Evolutionary conservation across 345 rosid species (phyloP).

Genomic region (Populus ilicifolia): DNA sequence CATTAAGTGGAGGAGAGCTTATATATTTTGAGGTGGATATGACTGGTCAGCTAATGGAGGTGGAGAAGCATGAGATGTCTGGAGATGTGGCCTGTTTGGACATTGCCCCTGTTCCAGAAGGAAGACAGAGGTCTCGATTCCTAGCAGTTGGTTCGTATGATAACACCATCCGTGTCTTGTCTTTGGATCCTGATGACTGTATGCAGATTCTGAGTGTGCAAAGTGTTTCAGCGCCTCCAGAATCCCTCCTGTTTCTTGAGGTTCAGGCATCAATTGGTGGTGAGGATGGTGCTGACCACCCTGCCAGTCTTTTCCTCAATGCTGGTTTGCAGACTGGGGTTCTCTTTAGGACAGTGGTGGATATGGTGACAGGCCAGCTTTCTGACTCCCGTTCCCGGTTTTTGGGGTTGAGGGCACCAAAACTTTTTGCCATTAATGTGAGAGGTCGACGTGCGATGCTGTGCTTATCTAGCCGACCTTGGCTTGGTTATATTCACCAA

Average conservation of each 20-base stretch:
- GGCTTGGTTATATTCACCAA: constrained; percentile 98
- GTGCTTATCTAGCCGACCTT: constrained; percentile 92
- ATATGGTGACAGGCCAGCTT: constrained; percentile 97
- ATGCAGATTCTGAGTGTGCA: constrained; percentile 94
- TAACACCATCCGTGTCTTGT: constrained; percentile 80
- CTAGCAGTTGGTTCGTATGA: constrained; percentile 98
- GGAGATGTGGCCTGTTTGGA: constrained; percentile 99
- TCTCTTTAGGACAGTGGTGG: constrained; percentile 89
- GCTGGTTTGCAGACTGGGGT: constrained; percentile 95
- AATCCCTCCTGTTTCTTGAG: constrained; percentile 95
- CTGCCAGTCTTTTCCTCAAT: constrained; percentile 93
- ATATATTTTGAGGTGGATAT: constrained; percentile 94
- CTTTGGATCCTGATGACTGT: constrained; percentile 97
- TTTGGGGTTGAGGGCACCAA: constrained; percentile 88
- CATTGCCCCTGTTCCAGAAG: constrained; percentile 99
- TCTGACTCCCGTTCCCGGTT: constrained; percentile 96
- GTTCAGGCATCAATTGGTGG: constrained; percentile 95
- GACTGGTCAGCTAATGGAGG: constrained; percentile 97
- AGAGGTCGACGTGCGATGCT: constrained; percentile 94
- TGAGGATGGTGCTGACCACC: constrained; percentile 99
- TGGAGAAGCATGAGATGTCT: constrained; percentile 97
- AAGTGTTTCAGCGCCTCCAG: constrained; percentile 96
- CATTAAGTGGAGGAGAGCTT: constrained; percentile 96
- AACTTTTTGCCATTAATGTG: constrained; percentile 72
- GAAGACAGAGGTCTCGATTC: constrained; percentile 94